A percentile compares a stretch with the other conserved stretches of the same genome.
Conservation (phyloP, 164 flowering plant genomes). For the Malania oleifera region DNA sequence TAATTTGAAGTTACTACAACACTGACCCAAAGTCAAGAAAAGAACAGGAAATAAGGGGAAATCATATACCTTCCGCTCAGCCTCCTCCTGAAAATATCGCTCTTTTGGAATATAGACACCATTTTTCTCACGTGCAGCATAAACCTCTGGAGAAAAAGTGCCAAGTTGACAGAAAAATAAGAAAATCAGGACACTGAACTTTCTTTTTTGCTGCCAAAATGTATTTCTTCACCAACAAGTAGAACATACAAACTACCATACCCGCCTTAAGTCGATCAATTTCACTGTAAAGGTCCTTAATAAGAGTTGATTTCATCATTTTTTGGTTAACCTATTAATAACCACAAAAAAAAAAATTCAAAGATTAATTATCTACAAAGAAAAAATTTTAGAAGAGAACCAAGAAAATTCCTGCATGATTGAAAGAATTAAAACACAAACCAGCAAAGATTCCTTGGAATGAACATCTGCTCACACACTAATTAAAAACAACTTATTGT, state of each 20-base stretch:
- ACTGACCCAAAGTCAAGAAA: too few relatives aligned
- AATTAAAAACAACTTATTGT: too few relatives aligned
- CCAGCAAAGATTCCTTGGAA: too few relatives aligned
- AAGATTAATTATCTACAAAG: too few relatives aligned
- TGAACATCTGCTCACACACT: too few relatives aligned
- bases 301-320: slow-evolving; percentile 96
- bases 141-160: slow-evolving; percentile 56
- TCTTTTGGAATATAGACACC: slow-evolving; percentile 97
- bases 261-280: slow-evolving; percentile 94
- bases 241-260: slow-evolving; percentile 16
- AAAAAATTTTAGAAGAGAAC: neutral
- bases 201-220: neutral
- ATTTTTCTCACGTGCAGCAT: slow-evolving; percentile 93
- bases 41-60: neutral
- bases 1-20: too few relatives aligned
- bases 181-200: neutral
- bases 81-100: slow-evolving; percentile 88
- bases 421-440: neutral
- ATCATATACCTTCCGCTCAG: slow-evolving; percentile 76
- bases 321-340: slow-evolving; percentile 81
- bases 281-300: slow-evolving; percentile 96
- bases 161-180: neutral
- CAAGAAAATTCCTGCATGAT: neutral
- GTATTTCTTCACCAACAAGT: neutral
- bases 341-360: neutral